Percentiles rank a stretch among this genome's conserved stretches.
phyloP scores from a whole-genome alignment of 2,329 filamentous ascomycete genomes.

The Neoarthrinium moseri region DNA sequence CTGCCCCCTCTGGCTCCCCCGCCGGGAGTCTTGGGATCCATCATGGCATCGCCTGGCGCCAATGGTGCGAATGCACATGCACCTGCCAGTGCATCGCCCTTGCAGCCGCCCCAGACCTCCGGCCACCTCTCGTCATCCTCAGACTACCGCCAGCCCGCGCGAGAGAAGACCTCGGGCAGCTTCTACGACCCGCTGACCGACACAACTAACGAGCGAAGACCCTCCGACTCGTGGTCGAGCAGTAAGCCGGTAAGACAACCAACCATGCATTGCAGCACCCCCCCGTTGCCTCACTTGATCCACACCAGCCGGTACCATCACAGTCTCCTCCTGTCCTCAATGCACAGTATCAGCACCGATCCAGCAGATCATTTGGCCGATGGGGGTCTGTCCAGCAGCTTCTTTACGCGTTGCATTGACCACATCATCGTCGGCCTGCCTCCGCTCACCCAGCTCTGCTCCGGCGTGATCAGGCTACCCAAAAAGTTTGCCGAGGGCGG shows the following conservation, averaged over 20 bases:
- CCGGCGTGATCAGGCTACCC: too few relatives aligned
- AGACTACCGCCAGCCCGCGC: conserved; percentile 27
- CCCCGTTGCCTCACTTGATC: conserved; percentile 1
- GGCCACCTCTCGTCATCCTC: conserved; percentile 26
- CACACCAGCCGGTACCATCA: not conserved
- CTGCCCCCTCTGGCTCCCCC: conserved; percentile 30
- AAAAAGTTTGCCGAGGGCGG: too few relatives aligned
- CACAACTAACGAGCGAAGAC: conserved; percentile 37
- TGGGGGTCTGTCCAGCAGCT: too few relatives aligned
- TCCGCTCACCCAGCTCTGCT: too few relatives aligned
- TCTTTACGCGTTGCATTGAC: too few relatives aligned
- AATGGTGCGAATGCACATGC: conserved; percentile 23
- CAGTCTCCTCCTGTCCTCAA: not conserved
- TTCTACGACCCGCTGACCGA: conserved; percentile 45
- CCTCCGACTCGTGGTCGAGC: conserved; percentile 30
- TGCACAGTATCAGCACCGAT: conserved; percentile 1
- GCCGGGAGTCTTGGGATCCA: conserved; percentile 28
- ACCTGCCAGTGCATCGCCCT: conserved; percentile 29
- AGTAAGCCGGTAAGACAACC: conserved; percentile 28
- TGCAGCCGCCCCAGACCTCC: conserved; percentile 28
- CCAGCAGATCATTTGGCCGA: too few relatives aligned
- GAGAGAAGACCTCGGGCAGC: conserved; percentile 38
- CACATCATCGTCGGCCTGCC: too few relatives aligned
- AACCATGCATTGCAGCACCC: too few relatives aligned
- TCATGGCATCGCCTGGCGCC: conserved; percentile 29